Conservation (phyloP, 345 rosid genomes). For the Linum tenue region DNA sequence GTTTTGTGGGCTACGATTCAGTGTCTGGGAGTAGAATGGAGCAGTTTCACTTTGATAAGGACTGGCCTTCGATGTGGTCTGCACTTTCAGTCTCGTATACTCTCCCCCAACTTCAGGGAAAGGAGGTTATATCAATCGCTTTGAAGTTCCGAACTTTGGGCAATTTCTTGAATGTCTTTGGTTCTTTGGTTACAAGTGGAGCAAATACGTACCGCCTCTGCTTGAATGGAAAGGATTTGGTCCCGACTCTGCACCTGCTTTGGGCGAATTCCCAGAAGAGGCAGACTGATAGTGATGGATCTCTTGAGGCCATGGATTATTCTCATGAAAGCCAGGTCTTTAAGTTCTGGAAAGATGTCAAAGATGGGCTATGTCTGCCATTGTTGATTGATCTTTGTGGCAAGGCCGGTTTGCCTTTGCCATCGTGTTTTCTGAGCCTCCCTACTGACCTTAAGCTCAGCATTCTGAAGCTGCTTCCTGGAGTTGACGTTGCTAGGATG, state of each 20-base stretch:
- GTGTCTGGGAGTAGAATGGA: slow-evolving; percentile 29
- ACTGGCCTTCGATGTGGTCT: slow-evolving; percentile 23
- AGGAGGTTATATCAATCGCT: slow-evolving; percentile 24
- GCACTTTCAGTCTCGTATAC: slow-evolving; percentile 45
- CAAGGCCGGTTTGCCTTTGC: slow-evolving; percentile 40
- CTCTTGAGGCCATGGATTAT: background rate
- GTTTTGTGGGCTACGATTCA: slow-evolving; percentile 41
- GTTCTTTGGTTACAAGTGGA: slow-evolving; percentile 29
- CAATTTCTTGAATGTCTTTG: slow-evolving; percentile 44
- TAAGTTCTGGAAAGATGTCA: slow-evolving; percentile 62
- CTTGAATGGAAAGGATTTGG: slow-evolving; percentile 38
- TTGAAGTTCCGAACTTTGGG: slow-evolving; percentile 44
- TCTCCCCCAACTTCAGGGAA: slow-evolving; percentile 34
- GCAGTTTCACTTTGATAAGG: slow-evolving; percentile 35
- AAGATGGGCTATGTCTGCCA: slow-evolving; percentile 57
- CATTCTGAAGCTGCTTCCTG: slow-evolving; percentile 55
- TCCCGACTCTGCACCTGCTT: slow-evolving; percentile 28
- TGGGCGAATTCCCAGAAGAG: slow-evolving; percentile 19
- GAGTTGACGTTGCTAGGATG: slow-evolving; percentile 37
- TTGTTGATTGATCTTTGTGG: slow-evolving; percentile 50
- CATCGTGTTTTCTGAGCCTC: slow-evolving; percentile 46
- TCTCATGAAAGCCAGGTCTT: slow-evolving; percentile 32
- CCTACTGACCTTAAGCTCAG: slow-evolving; percentile 60
- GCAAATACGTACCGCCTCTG: slow-evolving; percentile 25
- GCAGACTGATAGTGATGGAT: slow-evolving; percentile 15